Conservation (phyloP, 2,329 filamentous ascomycete species). For the Amesomyces nigricolor region DNA sequence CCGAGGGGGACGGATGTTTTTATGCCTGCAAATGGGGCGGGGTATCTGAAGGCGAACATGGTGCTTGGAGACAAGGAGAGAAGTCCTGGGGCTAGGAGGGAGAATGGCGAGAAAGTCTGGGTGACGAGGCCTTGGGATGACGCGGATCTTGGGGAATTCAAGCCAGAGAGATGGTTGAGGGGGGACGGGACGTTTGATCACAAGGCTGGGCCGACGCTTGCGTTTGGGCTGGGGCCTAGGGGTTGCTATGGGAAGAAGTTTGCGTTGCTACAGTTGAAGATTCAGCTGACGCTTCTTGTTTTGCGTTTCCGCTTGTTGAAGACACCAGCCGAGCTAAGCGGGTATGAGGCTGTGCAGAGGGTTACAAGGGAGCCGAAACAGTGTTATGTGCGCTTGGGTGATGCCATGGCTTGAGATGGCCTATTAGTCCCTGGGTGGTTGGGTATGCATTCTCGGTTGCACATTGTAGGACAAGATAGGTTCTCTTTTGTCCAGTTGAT, state of each 20-base stretch:
- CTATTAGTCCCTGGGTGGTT: too few species aligned
- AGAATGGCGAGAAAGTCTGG: conserved; percentile 11
- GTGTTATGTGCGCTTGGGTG: conserved; percentile 27
- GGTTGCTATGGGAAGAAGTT: conserved; percentile 37
- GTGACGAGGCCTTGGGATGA: conserved; percentile 29
- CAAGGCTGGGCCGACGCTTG: conserved; percentile 32
- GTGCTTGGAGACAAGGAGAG: conserved; percentile 29
- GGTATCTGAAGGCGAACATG: conserved; percentile 28
- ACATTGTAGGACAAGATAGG: too few species aligned
- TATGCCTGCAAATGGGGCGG: conserved; percentile 28
- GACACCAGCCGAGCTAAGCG: conserved; percentile 26
- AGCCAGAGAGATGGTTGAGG: conserved; percentile 36
- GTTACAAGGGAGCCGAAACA: conserved; percentile 31
- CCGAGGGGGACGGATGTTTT: conserved; percentile 34
- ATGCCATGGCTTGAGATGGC: not conserved
- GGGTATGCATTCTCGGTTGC: too few species aligned
- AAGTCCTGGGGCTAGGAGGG: conserved; percentile 20
- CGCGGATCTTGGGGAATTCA: conserved; percentile 28
- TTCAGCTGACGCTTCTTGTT: conserved; percentile 33
- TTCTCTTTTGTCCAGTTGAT: too few species aligned
- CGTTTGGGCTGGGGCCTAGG: conserved; percentile 35
- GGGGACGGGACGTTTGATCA: conserved; percentile 28
- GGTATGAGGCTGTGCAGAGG: conserved; percentile 28
- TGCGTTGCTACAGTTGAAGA: conserved; percentile 34
- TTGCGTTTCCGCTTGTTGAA: conserved; percentile 36